Base-by-base conservation (phyloP, 176 grass and related monocot genomes). In the Triticum monococcum region DNA sequence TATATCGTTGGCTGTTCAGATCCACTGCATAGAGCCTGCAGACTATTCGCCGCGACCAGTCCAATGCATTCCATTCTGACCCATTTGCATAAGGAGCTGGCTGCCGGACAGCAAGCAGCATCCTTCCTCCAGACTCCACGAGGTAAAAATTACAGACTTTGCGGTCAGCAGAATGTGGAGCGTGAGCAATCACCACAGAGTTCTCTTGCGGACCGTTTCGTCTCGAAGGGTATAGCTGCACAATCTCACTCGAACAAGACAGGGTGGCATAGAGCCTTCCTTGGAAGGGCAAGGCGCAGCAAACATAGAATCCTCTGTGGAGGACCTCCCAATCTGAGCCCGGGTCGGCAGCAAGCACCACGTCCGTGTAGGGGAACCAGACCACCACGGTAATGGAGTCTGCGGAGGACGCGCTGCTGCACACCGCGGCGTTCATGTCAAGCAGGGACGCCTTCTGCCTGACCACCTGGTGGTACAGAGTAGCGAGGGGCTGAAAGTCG, bases 311-410 rank as follows among this genome's bases (percentile, higher is more conserved):
- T 14, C 72, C 72, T 28, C 41, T 23, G 72, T 75, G 72, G 12
- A 50, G 72, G 24, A 75, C 41, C 72, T 48, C 24, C 72, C 72
- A 75, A 30, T 75, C 41, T 12, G 48, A 54, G 41, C 24, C 13
- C 16, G 41, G 41, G 23, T 50, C 41, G 23, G 72, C 72, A 0
- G 6, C 72, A 5, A 75, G 72, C 72, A 48, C 72, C 72, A 75
- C 72, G 11, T 9, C 17, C 26, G 41, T 50, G 41, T 14, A 75
- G 41, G 23, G 46, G 31, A 79, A 75, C 78, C 41, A 87, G 57
- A 81, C 41, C 38, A 82, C 24, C 14, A 82, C 78, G n/a, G 86
- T 18, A 9, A 80, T 40, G 78, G 57, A 72, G 46, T 46, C 36
- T 7, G 20, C 32, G 5, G 43, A 40, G 16, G 43, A 40, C 3